Evolutionary conservation across 2,329 filamentous ascomycete genomes (phyloP), one percentile per base, ranked within the genome.

Genomic region (Peltaster fructicola): DNA sequence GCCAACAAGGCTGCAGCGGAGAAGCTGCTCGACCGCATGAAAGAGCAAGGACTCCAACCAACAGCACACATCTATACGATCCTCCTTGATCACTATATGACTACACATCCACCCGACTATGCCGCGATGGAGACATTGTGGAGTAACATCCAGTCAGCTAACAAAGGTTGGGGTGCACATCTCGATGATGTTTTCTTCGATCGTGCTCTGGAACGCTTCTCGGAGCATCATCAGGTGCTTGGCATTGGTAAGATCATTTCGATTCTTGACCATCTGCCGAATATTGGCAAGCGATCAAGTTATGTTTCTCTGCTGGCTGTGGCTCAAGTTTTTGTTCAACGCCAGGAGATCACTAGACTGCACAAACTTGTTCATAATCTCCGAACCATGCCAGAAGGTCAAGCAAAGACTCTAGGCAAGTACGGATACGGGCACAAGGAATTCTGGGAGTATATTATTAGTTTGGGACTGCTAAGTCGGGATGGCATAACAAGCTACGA

Each of bases 61-160:
- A 65, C 65, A 4, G 50, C 67, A 2, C 64, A 80, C 37, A 76
- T 81, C 40, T 77, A 77, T 53, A 84, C 77, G 13, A 76, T 73
- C 40, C 62, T 88, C 11, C 55, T 77, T 22, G 65, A 73, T 22
- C 60, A 75, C 43, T 73, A 73, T 43, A 74, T 84, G 43, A n/a
- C 25, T 8, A 30, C 32, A 12, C 60, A 58, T 24, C 32, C 51
- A 1, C 66, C 68, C 2, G 60, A 76, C 36, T 51, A 77, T 15
- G 47, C 52, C 2, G 63, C 65, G 8, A 61, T 79, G n/a, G 61
- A 68, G 17, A 44, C 47, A 0, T 53, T 84, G 3, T 66, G 80
- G 36, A 31, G 38, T 7, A 48, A 56, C 4, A 56, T 64, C 21
- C 41, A 48, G 14, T 40, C 38, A 11, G 51, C 56, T 12, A 32